A percentile compares a stretch with the other conserved stretches of the same genome.
phyloP scores from a whole-genome alignment of 228 moss, liverwort and hornwort species.

The Sphagnum fallax region DNA sequence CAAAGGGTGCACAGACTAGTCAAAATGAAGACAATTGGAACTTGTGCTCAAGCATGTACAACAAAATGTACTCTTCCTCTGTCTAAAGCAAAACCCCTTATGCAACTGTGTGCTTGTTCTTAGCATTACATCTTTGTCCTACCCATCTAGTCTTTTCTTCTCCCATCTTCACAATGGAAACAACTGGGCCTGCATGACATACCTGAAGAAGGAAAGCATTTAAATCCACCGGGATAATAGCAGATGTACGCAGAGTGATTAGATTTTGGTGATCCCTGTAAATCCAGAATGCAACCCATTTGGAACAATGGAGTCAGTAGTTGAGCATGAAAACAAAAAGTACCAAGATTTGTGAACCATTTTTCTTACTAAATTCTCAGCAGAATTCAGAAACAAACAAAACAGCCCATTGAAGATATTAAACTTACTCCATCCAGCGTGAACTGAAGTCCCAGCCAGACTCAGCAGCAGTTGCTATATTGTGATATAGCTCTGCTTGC shows the following conservation, averaged over 20 bases:
- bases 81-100: too few relatives aligned
- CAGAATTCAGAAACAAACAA: too few relatives aligned
- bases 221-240: slow-evolving; percentile 67
- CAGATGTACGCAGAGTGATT: slow-evolving; percentile 50
- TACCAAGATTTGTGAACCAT: too few relatives aligned
- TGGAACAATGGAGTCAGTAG: too few relatives aligned
- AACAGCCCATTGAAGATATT: too few relatives aligned
- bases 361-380: too few relatives aligned
- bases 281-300: neutral
- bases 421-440: slow-evolving; percentile 74
- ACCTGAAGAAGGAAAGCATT: slow-evolving; percentile 80
- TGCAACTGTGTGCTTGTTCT: too few relatives aligned
- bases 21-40: neutral
- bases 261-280: slow-evolving; percentile 43
- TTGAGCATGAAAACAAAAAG: too few relatives aligned
- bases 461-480: slow-evolving; percentile 78
- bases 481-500: slow-evolving; percentile 55
- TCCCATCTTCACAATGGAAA: neutral
- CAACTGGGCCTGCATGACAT: neutral
- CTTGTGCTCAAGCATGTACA: too few relatives aligned
- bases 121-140: too few relatives aligned
- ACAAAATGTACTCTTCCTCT: too few relatives aligned
- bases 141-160: neutral
- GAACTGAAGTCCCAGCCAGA: slow-evolving; percentile 98
- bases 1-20: neutral